Conservation (phyloP, 2,329 filamentous ascomycete species). For the Cryphonectria radicalis region DNA sequence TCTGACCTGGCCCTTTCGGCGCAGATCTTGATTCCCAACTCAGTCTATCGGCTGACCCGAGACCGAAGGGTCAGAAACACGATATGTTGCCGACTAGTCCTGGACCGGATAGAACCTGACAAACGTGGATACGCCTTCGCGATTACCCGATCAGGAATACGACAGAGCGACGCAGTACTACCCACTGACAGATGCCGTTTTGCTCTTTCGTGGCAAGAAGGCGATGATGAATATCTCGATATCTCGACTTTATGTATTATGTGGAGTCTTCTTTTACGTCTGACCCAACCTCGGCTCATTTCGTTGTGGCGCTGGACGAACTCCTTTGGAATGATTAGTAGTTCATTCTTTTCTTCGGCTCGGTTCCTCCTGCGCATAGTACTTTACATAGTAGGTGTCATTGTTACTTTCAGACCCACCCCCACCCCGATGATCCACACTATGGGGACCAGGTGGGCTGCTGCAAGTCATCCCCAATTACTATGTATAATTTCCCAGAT, state of each 20-base stretch:
- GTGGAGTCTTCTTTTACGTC: background rate
- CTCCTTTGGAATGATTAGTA: background rate
- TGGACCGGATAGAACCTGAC: background rate
- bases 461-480: background rate
- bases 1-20: background rate
- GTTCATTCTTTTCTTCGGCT: background rate
- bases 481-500: background rate
- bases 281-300: background rate
- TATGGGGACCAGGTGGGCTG: background rate
- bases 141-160: background rate
- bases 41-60: conserved; percentile 6
- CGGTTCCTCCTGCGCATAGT: background rate
- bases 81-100: conserved; percentile 4
- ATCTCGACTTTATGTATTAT: background rate
- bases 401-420: background rate
- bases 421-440: background rate
- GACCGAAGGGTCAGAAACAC: background rate
- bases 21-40: conserved; percentile 1
- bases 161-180: background rate
- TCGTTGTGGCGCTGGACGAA: background rate
- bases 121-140: background rate
- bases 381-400: background rate
- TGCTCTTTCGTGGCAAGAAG: background rate
- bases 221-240: background rate
- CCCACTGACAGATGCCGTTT: background rate